Percentiles rank a stretch among this genome's conserved stretches.
Evolutionary conservation across 305 asterid genomes (phyloP).

Genomic region (Fraxinus angustifolia): DNA sequence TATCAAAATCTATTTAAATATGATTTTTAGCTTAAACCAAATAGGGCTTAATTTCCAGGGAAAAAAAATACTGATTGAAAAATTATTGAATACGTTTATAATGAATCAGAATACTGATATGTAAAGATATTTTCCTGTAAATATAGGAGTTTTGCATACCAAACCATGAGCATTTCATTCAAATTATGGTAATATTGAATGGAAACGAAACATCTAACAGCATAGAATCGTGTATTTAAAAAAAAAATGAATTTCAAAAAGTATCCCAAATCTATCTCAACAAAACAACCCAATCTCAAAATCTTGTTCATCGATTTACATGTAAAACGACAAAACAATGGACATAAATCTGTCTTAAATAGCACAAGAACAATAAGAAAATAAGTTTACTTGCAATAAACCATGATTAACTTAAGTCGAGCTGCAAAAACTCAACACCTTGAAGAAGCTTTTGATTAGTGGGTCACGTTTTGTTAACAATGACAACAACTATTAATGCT

Average conservation of each 20-base stretch:
- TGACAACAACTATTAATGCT: background rate
- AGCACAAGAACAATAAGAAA: background rate
- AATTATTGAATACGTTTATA: background rate
- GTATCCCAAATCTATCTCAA: background rate
- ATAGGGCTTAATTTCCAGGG: background rate
- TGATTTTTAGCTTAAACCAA: background rate
- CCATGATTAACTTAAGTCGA: background rate
- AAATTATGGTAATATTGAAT: background rate
- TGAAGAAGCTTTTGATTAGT: background rate
- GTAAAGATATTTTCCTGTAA: background rate
- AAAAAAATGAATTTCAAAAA: conserved; percentile 4
- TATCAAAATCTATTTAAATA: background rate
- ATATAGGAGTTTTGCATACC: background rate
- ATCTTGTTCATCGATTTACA: background rate
- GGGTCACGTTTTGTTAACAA: background rate
- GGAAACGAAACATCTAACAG: background rate
- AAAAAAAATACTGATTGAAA: background rate
- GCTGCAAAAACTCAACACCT: background rate
- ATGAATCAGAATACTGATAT: background rate
- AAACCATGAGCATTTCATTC: background rate
- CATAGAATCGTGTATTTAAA: background rate
- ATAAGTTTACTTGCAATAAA: background rate
- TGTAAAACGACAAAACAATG: background rate
- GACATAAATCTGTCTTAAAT: background rate
- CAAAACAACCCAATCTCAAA: background rate